These are phyloP conservation scores for Echium plantagineum DNA, from an alignment of 257 asterid genomes.

Conservation along the genomic window DNA sequence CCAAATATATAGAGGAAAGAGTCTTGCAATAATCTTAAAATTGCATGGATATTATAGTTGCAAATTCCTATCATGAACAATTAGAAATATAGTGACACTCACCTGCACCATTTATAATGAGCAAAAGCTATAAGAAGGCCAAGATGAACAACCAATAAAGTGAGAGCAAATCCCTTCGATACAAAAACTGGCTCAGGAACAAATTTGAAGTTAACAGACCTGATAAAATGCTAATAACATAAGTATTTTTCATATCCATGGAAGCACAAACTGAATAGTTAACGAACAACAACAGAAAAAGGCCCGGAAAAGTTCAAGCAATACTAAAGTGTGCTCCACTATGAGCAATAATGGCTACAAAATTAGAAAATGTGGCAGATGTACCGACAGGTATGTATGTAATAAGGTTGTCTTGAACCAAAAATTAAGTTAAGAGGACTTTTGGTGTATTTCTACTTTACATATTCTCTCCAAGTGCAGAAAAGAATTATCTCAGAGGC, in stretches of 20 bases:
- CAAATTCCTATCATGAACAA: not conserved
- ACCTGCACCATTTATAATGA: constrained; percentile 46
- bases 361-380: not conserved
- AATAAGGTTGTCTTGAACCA: too few species aligned
- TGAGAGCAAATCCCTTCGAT: constrained; percentile 29
- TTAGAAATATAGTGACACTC: constrained; percentile 8
- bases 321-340: not conserved
- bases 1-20: not conserved
- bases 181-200: constrained; percentile 37
- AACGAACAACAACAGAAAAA: not conserved
- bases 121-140: constrained; percentile 33
- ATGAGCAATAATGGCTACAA: not conserved
- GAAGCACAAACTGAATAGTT: not conserved
- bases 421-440: too few species aligned
- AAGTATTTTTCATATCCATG: not conserved
- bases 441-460: too few species aligned
- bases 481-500: too few species aligned
- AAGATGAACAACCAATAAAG: constrained; percentile 32
- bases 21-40: not conserved
- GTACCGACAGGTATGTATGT: not conserved
- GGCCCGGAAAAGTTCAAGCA: not conserved
- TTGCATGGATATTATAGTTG: not conserved
- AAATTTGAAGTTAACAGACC: constrained; percentile 54
- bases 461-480: too few species aligned
- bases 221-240: constrained; percentile 12